Evolutionary conservation across 371 early-diverging fungal species (phyloP), one percentile per base, ranked within the genome.

Genomic region (Vairimorpha ceranae): DNA sequence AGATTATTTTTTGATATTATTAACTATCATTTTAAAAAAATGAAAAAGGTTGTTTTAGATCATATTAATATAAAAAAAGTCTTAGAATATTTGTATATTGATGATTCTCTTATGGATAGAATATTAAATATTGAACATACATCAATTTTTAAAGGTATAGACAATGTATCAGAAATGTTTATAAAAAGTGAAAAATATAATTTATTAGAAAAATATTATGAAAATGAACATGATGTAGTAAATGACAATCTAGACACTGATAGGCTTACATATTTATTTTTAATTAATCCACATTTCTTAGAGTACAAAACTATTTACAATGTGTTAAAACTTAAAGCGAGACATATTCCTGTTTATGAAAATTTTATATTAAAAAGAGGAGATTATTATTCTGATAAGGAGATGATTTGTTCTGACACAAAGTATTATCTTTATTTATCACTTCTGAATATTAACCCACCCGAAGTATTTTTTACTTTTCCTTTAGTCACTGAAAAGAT

Each of bases 1-100:
- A 36, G 15, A 15, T 23, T 33, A 33, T 60, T 70, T 36, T 70
- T 70, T 61, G 51, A 70, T 10, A 63, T 70, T 33, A 7, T 70
- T 32, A 33, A 6, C 17, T 70, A 46, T 29, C 71, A 70, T 51
- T 70, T 61, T 33, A 33, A 61, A 10, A 48, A 46, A 23, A 46
- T 61, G 29, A 60, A 48, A 10, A 33, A 61, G 1, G 35, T 41
- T 32, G 41, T 70, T 46, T 21, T 48, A 10, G 45, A 41, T 38
- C 4, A 63, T 63, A 32, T 35, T 38, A 19, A 35, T 38, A 41
- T 63, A n/a, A 35, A 33, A 63, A 32, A 33, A 63, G 35, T 63
- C 4, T 19, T 63, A 8, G 17, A 36, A 21, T 35, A 41, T 25
- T 33, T 63, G 4, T 25, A 41, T 25, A 33, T 23, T 3, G 29